Percentiles rank a stretch among this genome's conserved stretches.
Evolutionary conservation across 495 filamentous ascomycete species (phyloP).

Genomic region (Penicillium soppii): DNA sequence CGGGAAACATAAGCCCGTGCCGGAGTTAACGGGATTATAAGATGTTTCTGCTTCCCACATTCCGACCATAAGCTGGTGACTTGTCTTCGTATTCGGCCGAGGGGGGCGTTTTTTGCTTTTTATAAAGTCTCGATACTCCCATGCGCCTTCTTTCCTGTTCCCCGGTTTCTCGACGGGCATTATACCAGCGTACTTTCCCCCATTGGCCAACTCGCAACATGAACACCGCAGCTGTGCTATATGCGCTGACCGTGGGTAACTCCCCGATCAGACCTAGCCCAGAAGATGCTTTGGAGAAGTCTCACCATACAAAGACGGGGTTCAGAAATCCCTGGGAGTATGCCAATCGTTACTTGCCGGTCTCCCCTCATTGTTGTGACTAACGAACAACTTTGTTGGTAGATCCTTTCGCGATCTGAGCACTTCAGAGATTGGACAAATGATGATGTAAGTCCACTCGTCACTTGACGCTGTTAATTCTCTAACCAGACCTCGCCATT

Average conservation of each 20-base stretch:
- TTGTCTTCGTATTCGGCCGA: constrained; percentile 1
- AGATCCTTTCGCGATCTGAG: constrained; percentile 38
- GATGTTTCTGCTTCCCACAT: constrained; percentile 5
- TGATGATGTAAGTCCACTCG: constrained; percentile 22
- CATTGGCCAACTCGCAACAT: constrained; percentile 34
- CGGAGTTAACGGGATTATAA: constrained; percentile 24
- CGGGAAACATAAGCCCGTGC: constrained; percentile 4
- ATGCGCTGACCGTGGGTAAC: constrained; percentile 53
- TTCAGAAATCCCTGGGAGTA: constrained; percentile 63
- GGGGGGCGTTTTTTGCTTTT: constrained; percentile 7
- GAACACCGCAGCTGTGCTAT: constrained; percentile 46
- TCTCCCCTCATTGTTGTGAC: neutral
- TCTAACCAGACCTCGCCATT: neutral
- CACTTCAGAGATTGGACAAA: constrained; percentile 11
- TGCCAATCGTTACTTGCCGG: constrained; percentile 3
- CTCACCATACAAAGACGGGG: constrained; percentile 58
- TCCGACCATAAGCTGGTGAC: constrained; percentile 1
- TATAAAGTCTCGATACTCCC: constrained; percentile 5
- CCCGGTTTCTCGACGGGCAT: constrained; percentile 10
- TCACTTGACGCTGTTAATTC: neutral
- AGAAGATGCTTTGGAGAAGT: constrained; percentile 52
- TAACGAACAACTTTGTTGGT: constrained; percentile 11
- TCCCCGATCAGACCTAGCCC: constrained; percentile 46
- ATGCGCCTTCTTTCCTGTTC: constrained; percentile 34
- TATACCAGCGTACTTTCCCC: constrained; percentile 9